Percentiles rank a stretch among this genome's conserved stretches.
phyloP scores from a whole-genome alignment of 2,329 filamentous ascomycete species.

The Colletotrichum tofieldiae region DNA sequence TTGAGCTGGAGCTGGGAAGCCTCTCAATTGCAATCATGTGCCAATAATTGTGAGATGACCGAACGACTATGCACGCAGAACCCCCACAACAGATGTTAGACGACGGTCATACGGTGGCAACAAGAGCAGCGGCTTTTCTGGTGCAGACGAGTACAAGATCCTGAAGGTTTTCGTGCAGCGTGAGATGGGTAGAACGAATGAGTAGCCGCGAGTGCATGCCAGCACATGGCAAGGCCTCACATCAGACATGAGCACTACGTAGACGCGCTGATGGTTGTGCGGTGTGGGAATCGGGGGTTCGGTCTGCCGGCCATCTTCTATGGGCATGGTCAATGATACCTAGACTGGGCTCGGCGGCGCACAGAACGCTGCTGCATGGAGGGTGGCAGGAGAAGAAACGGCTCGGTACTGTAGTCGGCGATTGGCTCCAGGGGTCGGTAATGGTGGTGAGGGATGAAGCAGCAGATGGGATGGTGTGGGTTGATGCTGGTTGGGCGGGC shows the following conservation, averaged over 20 bases:
- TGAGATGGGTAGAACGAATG: background rate
- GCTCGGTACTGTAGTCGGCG: constrained; percentile 35
- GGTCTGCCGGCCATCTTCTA: constrained; percentile 7
- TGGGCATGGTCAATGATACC: background rate
- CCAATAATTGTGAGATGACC: background rate
- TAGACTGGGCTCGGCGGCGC: background rate
- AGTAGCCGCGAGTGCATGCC: background rate
- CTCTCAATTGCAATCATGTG: background rate
- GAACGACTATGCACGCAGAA: background rate
- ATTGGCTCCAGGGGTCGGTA: constrained; percentile 27
- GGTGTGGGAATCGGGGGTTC: constrained; percentile 10
- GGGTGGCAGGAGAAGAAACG: constrained; percentile 26
- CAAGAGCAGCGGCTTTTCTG: background rate
- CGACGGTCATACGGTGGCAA: background rate
- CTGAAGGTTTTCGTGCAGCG: background rate
- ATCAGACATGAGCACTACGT: background rate
- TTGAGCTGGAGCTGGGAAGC: background rate
- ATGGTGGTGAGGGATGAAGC: constrained; percentile 23
- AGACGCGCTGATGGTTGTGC: constrained; percentile 9
- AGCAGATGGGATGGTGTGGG: constrained; percentile 28
- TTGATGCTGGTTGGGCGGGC: constrained; percentile 32
- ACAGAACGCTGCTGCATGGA: constrained; percentile 15
- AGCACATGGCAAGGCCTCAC: constrained; percentile 2
- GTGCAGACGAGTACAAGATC: constrained; percentile 10
- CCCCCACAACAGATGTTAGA: background rate